Conservation (phyloP, 495 filamentous ascomycete species). For the Aspergillus sclerotiicarbonarius region DNA sequence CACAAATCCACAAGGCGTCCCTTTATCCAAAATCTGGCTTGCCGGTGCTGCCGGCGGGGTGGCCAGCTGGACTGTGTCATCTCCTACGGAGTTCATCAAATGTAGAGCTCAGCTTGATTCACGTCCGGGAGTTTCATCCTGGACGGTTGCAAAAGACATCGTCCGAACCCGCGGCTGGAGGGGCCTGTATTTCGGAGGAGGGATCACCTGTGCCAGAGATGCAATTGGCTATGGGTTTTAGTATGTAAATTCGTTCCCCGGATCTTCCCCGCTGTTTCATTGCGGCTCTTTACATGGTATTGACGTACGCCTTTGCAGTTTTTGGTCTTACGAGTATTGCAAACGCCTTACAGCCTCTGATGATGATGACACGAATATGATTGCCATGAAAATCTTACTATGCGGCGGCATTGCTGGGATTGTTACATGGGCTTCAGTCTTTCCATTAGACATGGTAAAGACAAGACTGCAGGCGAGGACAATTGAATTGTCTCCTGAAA, state of each 20-base stretch:
- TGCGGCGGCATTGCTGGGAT: conserved; percentile 85
- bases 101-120: conserved; percentile 69
- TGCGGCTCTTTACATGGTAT: conserved; percentile 13
- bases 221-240: conserved; percentile 91
- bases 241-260: conserved; percentile 42
- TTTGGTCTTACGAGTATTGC: conserved; percentile 79
- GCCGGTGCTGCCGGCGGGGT: conserved; percentile 77
- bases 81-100: conserved; percentile 86
- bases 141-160: conserved; percentile 60
- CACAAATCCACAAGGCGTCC: conserved; percentile 32
- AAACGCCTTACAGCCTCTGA: conserved; percentile 51
- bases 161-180: conserved; percentile 58
- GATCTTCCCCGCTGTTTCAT: conserved; percentile 8
- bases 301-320: conserved; percentile 43
- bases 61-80: conserved; percentile 75
- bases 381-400: conserved; percentile 64
- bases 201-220: conserved; percentile 76
- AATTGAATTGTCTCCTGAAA: conserved; percentile 33
- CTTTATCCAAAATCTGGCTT: conserved; percentile 58
- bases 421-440: conserved; percentile 81
- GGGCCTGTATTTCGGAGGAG: conserved; percentile 76
- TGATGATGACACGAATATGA: conserved; percentile 35
- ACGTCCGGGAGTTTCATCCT: conserved; percentile 47
- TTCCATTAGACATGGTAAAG: conserved; percentile 87
- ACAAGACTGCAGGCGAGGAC: conserved; percentile 76